phyloP scores from a whole-genome alignment of 2,329 filamentous ascomycete species.

The Knufia petricola region DNA sequence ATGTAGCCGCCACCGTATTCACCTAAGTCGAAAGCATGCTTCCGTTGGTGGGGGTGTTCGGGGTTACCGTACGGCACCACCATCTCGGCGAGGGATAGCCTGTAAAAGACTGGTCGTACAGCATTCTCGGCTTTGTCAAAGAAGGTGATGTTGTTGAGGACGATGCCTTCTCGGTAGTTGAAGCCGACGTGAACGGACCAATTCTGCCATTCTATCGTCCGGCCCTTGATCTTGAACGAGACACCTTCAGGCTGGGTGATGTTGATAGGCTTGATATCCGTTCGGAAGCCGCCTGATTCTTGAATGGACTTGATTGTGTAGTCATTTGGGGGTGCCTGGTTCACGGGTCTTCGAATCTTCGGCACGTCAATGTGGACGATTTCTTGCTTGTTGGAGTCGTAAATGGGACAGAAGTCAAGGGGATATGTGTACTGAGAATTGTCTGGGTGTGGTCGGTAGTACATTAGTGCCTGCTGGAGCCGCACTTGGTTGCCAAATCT shows the following conservation, averaged over 20 bases:
- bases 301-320: conserved; percentile 68
- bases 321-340: conserved; percentile 62
- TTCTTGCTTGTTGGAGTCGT: conserved; percentile 66
- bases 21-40: conserved; percentile 40
- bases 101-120: conserved; percentile 72
- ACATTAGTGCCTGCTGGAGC: conserved; percentile 89
- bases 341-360: conserved; percentile 63
- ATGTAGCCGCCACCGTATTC: conserved; percentile 41
- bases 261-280: conserved; percentile 73
- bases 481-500: conserved; percentile 69
- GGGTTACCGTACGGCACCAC: conserved; percentile 63
- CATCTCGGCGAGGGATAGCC: conserved; percentile 85
- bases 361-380: conserved; percentile 81
- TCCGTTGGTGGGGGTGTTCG: conserved; percentile 40
- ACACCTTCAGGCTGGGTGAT: conserved; percentile 84
- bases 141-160: conserved; percentile 81
- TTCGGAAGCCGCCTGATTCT: conserved; percentile 64
- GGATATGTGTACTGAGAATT: conserved; percentile 87
- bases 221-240: conserved; percentile 67
- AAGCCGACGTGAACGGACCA: conserved; percentile 91
- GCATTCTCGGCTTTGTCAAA: conserved; percentile 63
- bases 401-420: conserved; percentile 89
- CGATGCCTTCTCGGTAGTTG: conserved; percentile 87
- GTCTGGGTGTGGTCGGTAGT: conserved; percentile 77
- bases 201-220: conserved; percentile 78